Percentiles rank a stretch among this genome's conserved stretches.
Evolutionary conservation across 345 rosid species (phyloP).

Genomic region (Hypericum androsaemum): DNA sequence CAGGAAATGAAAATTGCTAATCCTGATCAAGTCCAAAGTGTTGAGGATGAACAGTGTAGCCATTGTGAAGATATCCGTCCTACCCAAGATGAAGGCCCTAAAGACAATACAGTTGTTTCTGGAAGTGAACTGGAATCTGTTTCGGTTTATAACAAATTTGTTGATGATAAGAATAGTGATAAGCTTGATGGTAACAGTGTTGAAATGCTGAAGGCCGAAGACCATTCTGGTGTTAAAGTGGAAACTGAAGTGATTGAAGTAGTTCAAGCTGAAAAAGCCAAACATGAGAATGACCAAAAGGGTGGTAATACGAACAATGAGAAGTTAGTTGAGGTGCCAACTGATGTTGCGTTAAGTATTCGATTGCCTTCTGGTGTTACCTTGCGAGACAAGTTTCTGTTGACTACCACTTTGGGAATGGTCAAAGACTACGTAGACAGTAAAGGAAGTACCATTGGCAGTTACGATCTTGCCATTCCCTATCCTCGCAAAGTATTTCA

Average conservation of each 20-base stretch:
- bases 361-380: slow-evolving; percentile 55
- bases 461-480: slow-evolving; percentile 76
- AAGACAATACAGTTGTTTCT: slow-evolving; percentile 15
- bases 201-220: too few species aligned
- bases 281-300: slow-evolving; percentile 16
- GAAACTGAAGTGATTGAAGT: slow-evolving; percentile 13
- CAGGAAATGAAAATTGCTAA: slow-evolving; percentile 19
- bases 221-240: too few species aligned
- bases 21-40: slow-evolving; percentile 10
- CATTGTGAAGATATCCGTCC: slow-evolving; percentile 17
- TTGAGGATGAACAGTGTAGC: slow-evolving; percentile 18
- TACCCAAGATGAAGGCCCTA: slow-evolving; percentile 14
- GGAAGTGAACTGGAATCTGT: slow-evolving; percentile 8
- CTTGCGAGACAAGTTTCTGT: slow-evolving; percentile 63
- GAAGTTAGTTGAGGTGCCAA: slow-evolving; percentile 19
- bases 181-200: too few species aligned
- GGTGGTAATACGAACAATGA: slow-evolving; percentile 6
- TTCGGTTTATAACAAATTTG: too few species aligned
- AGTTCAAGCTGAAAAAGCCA: slow-evolving; percentile 18
- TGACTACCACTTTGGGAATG: slow-evolving; percentile 40
- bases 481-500: slow-evolving; percentile 76
- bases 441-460: slow-evolving; percentile 30
- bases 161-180: too few species aligned
- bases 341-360: slow-evolving; percentile 63
- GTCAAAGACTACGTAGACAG: slow-evolving; percentile 67